Base-by-base conservation (phyloP, 2,329 filamentous ascomycete species). In the Stagonosporopsis rhizophila region DNA sequence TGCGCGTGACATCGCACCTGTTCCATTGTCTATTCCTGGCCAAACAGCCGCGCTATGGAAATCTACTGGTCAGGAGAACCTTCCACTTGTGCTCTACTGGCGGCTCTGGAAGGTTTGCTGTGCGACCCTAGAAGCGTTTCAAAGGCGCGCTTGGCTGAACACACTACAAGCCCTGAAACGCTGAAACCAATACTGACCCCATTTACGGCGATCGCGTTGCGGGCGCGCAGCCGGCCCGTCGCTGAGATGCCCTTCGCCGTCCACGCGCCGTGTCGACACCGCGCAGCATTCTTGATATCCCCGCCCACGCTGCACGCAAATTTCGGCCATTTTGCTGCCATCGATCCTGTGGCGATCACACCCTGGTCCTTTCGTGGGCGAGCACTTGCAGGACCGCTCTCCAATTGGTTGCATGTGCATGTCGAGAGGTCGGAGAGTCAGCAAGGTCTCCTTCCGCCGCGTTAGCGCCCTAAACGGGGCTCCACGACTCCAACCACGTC, bases 101-200 rank as follows among this genome's bases (percentile, higher is more conserved):
- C 47, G 48, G 47, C 38, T 38, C 42, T 56, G 42, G 53, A 56
- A 56, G 53, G 47, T 56, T 56, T 56, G 42, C 45, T 39, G 53
- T 56, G 44, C 12, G 38, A 52, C 47, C 23, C 42, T 59, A 53
- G 49, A 50, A 53, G 49, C 45, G 71, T 73, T 73, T 74, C 71
- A 72, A 65, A 58, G 42, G 45, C 50, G 38, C 44, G 48, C 58
- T 61, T 65, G 60, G 44, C 62, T 59, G 58, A 44, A 46, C 56
- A 62, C 42, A 56, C 54, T 47, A 58, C 37, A 34, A 32, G 30
- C 39, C 37, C 64, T 74, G 71, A 74, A 74, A 74, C 71, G 60
- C 62, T 66, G 51, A 56, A 34, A 12, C 17, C n/a, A 23, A 15
- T 15, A 32, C 14, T 32, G 30, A 32, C 30, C 30, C 30, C 30